Evolutionary conservation across 2,329 filamentous ascomycete genomes (phyloP).

Genomic region (Talaromyces sp.): DNA sequence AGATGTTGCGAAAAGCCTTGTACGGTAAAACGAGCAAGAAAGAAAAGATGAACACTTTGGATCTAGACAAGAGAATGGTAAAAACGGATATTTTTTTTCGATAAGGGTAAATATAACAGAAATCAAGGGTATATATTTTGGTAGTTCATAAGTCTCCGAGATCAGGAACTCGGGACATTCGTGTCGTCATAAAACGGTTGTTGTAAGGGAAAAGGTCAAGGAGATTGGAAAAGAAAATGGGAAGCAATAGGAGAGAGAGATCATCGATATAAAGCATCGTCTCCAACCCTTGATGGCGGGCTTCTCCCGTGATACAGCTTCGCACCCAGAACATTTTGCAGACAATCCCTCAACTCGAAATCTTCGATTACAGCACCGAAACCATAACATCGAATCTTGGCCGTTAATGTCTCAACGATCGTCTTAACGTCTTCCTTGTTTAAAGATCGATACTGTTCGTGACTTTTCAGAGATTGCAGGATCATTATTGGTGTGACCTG

Average conservation of each 20-base stretch:
- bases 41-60: background rate
- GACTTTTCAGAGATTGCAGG: slow-evolving; percentile 75
- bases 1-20: background rate
- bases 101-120: background rate
- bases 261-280: slow-evolving; percentile 33
- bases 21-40: background rate
- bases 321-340: slow-evolving; percentile 64
- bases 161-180: background rate
- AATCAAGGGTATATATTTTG: background rate
- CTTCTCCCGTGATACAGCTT: slow-evolving; percentile 30
- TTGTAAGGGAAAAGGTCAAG: background rate
- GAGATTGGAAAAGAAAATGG: background rate
- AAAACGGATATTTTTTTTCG: background rate
- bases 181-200: background rate
- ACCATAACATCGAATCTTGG: slow-evolving; percentile 89
- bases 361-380: slow-evolving; percentile 70
- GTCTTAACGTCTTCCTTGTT: slow-evolving; percentile 66
- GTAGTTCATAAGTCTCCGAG: background rate
- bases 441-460: slow-evolving; percentile 68
- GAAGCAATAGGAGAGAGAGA: background rate
- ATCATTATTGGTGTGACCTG: slow-evolving; percentile 91
- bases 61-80: background rate
- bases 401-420: slow-evolving; percentile 70
- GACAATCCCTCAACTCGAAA: slow-evolving; percentile 66
- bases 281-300: slow-evolving; percentile 21